Base-by-base conservation (phyloP, 164 flowering plant genomes). In the Cinnamomum chago region DNA sequence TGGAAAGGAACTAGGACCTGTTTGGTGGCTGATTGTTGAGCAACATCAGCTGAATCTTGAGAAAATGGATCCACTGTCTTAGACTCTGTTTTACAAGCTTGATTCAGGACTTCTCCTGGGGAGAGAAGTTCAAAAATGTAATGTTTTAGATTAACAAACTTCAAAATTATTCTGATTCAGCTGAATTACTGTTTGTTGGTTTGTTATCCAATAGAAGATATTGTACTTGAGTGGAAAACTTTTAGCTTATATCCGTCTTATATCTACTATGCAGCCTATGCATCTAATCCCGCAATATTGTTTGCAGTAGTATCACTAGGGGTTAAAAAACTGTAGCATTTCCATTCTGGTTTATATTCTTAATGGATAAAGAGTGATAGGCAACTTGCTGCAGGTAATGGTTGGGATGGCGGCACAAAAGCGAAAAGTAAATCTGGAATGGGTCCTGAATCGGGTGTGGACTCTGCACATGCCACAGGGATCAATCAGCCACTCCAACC, bases 331-430 rank as follows among this genome's bases (percentile, higher is more conserved):
- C 35, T 30, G 35, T 30, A 30, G 35, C 35, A 30, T 30, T 30
- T 30, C 35, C 35, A 0, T 20, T 58, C 4, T 14, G n/a, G 62
- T 58, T 2, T 20, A 11, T 9, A 20, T 0, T 62, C 23, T 23
- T n/a, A 62, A 9, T 62, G 25, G 12, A 23, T 23, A 9, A 7
- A 3, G 47, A 15, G 14, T 66, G 69, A 70, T 12, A 6, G 5
- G 5, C 33, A 15, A 71, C 20, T 5, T 62, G 55, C 52, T 73
- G 60, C 88, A 93, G 99, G 94, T 94, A 70, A 89, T 94, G 20
- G 90, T 84, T 15, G 81, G 84, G 62, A 85, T 75, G 86, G 87
- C 2, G 71, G 86, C 70, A 76, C 89, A 24, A 88, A 86, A 87
- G n/a, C 75, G 0, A 89, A 84, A 76, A 81, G 66, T 75, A 86